Base-by-base conservation (phyloP, 208 protist species). In the Trypanosoma mega region DNA sequence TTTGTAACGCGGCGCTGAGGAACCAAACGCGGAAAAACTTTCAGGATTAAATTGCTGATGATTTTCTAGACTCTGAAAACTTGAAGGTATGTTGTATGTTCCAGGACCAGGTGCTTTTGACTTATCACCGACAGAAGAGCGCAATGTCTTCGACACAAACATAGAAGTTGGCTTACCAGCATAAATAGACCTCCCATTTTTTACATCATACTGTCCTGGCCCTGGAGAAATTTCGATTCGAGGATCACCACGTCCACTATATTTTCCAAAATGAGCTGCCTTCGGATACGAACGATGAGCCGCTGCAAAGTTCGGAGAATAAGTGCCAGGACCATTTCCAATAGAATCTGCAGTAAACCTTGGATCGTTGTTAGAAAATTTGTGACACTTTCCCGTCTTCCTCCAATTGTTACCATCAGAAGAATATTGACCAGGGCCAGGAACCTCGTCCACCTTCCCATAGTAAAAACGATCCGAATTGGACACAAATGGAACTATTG, bases 71-170 rank as follows among this genome's bases (percentile, higher is more conserved):
- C 49, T 68, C 49, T 63, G 47, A 55, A 80, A 64, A 14, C 29
- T 41, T 12, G 62, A 67, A 18, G 68, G 69, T 30, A 81, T 47
- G 33, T 90, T 52, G 71, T 93, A 95, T 21, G 73, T 59, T 9
- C 89, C 89, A n/a, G 85, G 89, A 4, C 85, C 89, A 11, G 89
- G 89, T 27, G 47, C 74, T 33, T 72, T 65, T 14, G 7, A 76
- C 31, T 58, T 20, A 24, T 37, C 59, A 20, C 33, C 30, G 34
- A 53, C 33, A 0, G 58, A 61, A 16, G 58, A 62, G 24, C 89
- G 68, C 14, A 67, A 54, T 12, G 77, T 88, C 27, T 84, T 91
- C 0, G 85, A 85, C 16, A 76, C 76, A 72, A 95, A 95, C 75
- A 86, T 84, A 23, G 78, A 90, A 18, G 85, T 85, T 14, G 85